phyloP scores from a whole-genome alignment of 306 rosid genomes.

The Glycine tomentella region DNA sequence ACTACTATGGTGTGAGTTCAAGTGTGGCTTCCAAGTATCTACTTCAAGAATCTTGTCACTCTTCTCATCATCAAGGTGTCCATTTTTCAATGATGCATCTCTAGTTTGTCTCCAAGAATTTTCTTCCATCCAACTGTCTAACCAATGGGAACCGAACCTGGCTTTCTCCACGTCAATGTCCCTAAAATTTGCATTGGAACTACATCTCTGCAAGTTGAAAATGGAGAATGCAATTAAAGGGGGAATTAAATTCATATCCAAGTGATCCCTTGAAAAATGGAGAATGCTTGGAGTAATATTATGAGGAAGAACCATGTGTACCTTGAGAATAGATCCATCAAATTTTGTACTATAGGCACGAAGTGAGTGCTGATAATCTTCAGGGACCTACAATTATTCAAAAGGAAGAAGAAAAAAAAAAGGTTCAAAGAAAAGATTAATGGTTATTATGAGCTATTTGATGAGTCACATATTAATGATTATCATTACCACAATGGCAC shows the following conservation, averaged over 20 bases:
- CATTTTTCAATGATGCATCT: conserved; percentile 53
- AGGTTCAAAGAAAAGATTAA: background rate
- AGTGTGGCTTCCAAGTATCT: conserved; percentile 92
- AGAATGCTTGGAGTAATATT: no score
- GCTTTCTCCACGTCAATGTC: conserved; percentile 57
- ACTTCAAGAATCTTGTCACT: conserved; percentile 94
- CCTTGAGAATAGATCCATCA: conserved; percentile 81
- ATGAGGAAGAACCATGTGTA: conserved; percentile 42
- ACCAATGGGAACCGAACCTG: conserved; percentile 63
- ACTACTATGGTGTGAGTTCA: conserved; percentile 56
- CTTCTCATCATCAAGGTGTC: conserved; percentile 63
- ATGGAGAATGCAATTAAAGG: no score
- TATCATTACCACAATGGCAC: background rate
- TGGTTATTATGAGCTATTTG: background rate
- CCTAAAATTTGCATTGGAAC: conserved; percentile 76
- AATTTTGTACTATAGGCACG: conserved; percentile 59
- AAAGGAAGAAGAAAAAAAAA: background rate
- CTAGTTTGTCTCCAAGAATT: conserved; percentile 54
- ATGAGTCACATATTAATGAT: background rate
- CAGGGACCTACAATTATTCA: conserved; percentile 61
- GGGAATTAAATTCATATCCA: no score
- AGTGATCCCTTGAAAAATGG: no score
- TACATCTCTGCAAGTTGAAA: conserved; percentile 68
- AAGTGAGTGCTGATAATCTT: conserved; percentile 54
- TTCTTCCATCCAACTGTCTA: conserved; percentile 96